A percentile compares a stretch with the other conserved stretches of the same genome.
Evolutionary conservation across 1,284 basidiomycete genomes (phyloP).

Genomic region (Wallemia ichthyophaga): DNA sequence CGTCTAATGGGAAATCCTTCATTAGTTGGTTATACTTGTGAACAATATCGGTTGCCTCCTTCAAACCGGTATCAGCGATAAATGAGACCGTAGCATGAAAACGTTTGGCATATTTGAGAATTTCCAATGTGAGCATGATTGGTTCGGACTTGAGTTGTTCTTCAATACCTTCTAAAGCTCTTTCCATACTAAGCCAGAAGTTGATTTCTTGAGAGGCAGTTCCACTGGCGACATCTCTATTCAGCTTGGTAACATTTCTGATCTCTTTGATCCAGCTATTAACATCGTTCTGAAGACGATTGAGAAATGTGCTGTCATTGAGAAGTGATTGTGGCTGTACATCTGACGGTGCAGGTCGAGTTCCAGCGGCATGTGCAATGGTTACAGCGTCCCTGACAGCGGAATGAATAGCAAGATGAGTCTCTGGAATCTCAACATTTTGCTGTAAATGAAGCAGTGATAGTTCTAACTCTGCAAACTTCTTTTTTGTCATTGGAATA

Average conservation of each 20-base stretch:
- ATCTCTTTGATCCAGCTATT: constrained; percentile 97
- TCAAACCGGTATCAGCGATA: constrained; percentile 84
- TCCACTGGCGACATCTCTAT: constrained; percentile 70
- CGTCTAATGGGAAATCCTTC: constrained; percentile 95
- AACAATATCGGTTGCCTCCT: constrained; percentile 65
- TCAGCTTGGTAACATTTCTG: constrained; percentile 78
- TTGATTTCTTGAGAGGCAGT: constrained; percentile 97
- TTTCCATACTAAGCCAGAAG: constrained; percentile 86
- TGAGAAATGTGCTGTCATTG: constrained; percentile 70
- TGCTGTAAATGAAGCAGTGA: constrained; percentile 86
- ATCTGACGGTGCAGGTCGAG: constrained; percentile 14
- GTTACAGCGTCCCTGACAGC: constrained; percentile 64
- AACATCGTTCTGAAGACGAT: constrained; percentile 72
- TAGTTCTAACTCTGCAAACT: constrained; percentile 93
- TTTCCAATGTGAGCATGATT: constrained; percentile 80
- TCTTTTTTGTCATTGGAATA: constrained; percentile 97
- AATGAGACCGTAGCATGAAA: constrained; percentile 95
- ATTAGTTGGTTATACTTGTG: constrained; percentile 94
- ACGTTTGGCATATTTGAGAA: constrained; percentile 76
- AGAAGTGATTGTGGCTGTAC: constrained; percentile 21
- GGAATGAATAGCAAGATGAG: constrained; percentile 70
- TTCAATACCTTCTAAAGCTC: constrained; percentile 76
- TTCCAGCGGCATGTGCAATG: constrained; percentile 18
- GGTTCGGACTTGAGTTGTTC: constrained; percentile 68
- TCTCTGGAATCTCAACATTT: constrained; percentile 95